phyloP scores from a whole-genome alignment of 768 basidiomycete genomes.

The Hericium alpestre region DNA sequence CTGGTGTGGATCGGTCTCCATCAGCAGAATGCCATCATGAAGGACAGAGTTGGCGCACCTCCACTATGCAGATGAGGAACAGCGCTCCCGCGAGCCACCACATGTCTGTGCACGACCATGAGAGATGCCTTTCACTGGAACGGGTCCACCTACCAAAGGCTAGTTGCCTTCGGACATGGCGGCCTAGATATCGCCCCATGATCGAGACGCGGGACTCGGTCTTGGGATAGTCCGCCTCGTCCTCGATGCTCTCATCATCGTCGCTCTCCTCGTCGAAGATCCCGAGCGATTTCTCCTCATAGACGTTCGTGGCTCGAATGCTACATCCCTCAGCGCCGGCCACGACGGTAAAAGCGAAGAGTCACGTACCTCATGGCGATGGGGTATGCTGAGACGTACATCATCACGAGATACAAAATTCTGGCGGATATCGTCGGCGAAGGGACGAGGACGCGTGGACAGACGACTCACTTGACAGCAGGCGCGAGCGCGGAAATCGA shows the following conservation, averaged over 20 bases:
- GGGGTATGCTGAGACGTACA: constrained; percentile 67
- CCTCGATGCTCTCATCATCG: constrained; percentile 13
- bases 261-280: constrained; percentile 30
- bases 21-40: too few relatives aligned
- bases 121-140: neutral
- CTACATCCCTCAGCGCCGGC: constrained; percentile 7
- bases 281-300: constrained; percentile 45
- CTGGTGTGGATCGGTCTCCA: constrained; percentile 2
- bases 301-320: constrained; percentile 37
- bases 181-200: constrained; percentile 28
- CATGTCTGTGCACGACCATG: constrained; percentile 21
- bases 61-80: constrained; percentile 41
- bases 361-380: constrained; percentile 58
- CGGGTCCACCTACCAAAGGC: constrained; percentile 31
- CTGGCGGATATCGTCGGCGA: constrained; percentile 25
- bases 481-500: constrained; percentile 64
- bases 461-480: constrained; percentile 60
- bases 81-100: constrained; percentile 40
- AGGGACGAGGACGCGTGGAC: neutral
- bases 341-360: too few relatives aligned
- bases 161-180: constrained; percentile 36
- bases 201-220: constrained; percentile 21
- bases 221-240: constrained; percentile 10
- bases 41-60: constrained; percentile 8
- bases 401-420: constrained; percentile 85